Evolutionary conservation across 192 early-diverging fungal genomes (phyloP), one percentile per base, ranked within the genome.

Genomic region (Gonapodya sp.): DNA sequence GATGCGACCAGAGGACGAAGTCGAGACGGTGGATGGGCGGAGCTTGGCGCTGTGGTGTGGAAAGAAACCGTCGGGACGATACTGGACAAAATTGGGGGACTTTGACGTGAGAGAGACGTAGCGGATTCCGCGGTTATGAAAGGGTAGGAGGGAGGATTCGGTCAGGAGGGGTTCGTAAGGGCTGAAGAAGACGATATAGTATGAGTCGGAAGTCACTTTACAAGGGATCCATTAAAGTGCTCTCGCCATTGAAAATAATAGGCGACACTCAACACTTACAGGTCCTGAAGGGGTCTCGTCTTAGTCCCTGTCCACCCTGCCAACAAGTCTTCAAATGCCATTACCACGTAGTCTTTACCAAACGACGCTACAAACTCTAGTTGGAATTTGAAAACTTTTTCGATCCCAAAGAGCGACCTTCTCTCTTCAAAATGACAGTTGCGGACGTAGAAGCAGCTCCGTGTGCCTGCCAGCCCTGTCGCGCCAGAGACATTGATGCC

Each of bases 311-410:
- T 81, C 87, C 87, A 88, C 0, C 87, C 82, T 18, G 80, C 80
- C 18, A 85, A 79, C 8, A 86, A 81, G 73, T 85, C 86, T 79
- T 87, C 86, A 82, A 86, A 88, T 2, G 77, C 30, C 16, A 88
- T 73, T 24, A 85, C 46, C 0, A 81, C 80, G 80, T 83, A 88
- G 0, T 79, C 64, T 8, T 8, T 34, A 2, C 87, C 87, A 16
- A 88, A 46, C 32, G 85, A 30, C 64, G 82, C 86, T 8, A 85
- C 37, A 36, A 37, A 85, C 73, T 88, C 85, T 30, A 88, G 36
- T 34, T 74, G 73, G 30, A 88, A 46, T 46, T 84, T 80, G 79
- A 87, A 88, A 32, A 79, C 81, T 77, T 81, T 84, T 46, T 88
- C 84, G n/a, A 80, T 82, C 0, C 84, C 83, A 72, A 88, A 82